Evolutionary conservation across 2,329 filamentous ascomycete genomes (phyloP).

Genomic region (Trichoderma semiorbis): DNA sequence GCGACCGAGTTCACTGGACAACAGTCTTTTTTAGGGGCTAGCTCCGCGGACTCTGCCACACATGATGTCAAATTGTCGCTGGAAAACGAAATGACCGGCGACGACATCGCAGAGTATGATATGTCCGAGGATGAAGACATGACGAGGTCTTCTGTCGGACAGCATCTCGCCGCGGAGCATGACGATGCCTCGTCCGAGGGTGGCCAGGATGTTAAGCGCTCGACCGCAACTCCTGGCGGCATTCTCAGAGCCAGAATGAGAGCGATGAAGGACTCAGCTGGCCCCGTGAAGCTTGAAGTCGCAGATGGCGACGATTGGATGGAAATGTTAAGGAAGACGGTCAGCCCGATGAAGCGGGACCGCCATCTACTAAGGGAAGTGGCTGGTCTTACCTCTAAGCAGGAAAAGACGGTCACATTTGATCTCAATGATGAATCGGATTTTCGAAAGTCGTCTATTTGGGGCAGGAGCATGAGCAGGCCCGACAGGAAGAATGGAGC

Average conservation of each 20-base stretch:
- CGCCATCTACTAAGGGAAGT: constrained; percentile 64
- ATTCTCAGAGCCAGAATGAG: constrained; percentile 62
- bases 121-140: constrained; percentile 67
- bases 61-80: constrained; percentile 57
- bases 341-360: constrained; percentile 90
- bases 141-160: constrained; percentile 73
- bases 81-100: constrained; percentile 45
- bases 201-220: constrained; percentile 43
- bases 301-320: constrained; percentile 82
- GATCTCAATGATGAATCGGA: constrained; percentile 46
- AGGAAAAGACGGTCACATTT: constrained; percentile 26
- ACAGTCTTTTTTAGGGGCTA: constrained; percentile 89
- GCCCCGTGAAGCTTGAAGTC: constrained; percentile 58
- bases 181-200: constrained; percentile 55
- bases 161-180: constrained; percentile 74
- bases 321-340: constrained; percentile 87
- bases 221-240: constrained; percentile 54
- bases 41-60: constrained; percentile 78
- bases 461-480: constrained; percentile 33
- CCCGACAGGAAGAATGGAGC: constrained; percentile 29
- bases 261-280: constrained; percentile 57
- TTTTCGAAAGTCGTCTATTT: constrained; percentile 40
- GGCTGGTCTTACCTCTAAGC: constrained; percentile 50
- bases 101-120: constrained; percentile 75
- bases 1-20: constrained; percentile 54